phyloP scores from a whole-genome alignment of 352 stramenopile genomes.

The Phytophthora nicotianae region DNA sequence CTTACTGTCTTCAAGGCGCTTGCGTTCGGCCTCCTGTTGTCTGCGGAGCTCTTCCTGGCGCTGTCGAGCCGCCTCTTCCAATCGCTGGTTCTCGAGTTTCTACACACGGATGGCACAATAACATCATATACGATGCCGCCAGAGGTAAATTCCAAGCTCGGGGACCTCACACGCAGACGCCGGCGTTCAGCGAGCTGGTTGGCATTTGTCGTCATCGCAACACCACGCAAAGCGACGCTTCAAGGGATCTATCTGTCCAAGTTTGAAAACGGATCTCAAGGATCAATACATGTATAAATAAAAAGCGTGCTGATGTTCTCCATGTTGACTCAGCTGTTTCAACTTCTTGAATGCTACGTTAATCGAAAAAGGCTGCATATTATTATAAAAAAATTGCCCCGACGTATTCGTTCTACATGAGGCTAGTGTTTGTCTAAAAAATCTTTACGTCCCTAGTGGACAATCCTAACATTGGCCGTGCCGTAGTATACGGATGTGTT shows the following conservation, averaged over 20 bases:
- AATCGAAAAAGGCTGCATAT: constrained; percentile 2
- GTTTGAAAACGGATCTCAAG: not conserved
- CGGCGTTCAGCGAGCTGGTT: constrained; percentile 51
- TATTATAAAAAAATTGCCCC: constrained; percentile 30
- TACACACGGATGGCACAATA: constrained; percentile 18
- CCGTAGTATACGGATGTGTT: constrained; percentile 15
- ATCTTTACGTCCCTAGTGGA: constrained; percentile 36
- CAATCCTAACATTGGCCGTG: constrained; percentile 29
- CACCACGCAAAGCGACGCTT: constrained; percentile 11
- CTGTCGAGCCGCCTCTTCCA: constrained; percentile 58
- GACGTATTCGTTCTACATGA: constrained; percentile 35
- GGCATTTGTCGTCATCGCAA: not conserved
- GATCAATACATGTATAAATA: not conserved
- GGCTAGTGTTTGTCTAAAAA: constrained; percentile 27
- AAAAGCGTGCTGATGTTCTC: not conserved
- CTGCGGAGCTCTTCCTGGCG: constrained; percentile 49
- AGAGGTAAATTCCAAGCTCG: not conserved
- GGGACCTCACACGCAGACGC: constrained; percentile 36
- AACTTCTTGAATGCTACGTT: not conserved
- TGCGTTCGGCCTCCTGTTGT: constrained; percentile 48
- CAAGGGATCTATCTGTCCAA: constrained; percentile 8
- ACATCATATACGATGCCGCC: not conserved
- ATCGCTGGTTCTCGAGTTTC: constrained; percentile 77
- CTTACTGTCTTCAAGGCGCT: constrained; percentile 55
- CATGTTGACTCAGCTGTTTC: constrained; percentile 1